Percentiles rank a stretch among this genome's conserved stretches.
Evolutionary conservation across 139 green algal species (phyloP).

Genomic region (Volvox africanus): DNA sequence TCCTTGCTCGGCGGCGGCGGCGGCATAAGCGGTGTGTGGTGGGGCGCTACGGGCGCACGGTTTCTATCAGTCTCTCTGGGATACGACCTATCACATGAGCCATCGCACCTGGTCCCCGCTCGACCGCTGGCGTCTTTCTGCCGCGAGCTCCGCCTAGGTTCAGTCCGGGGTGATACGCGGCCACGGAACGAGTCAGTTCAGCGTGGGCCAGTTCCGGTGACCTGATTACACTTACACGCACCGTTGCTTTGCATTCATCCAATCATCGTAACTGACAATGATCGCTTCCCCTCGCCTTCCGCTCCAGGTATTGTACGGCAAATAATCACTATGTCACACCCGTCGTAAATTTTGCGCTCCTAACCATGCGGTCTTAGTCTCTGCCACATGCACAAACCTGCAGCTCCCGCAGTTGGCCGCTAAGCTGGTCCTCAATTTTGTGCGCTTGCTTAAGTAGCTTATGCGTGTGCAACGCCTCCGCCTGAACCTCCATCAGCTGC

Average conservation of each 20-base stretch:
- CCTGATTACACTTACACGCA: too few species aligned
- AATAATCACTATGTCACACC: background rate
- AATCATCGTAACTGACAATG: background rate
- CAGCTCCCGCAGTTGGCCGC: conserved; percentile 17
- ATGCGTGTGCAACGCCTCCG: conserved; percentile 26
- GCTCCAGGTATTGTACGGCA: background rate
- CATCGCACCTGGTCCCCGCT: background rate
- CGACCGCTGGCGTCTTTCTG: background rate
- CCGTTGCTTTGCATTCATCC: too few species aligned
- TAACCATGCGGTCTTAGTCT: too few species aligned
- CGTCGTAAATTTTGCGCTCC: too few species aligned
- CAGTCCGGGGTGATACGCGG: background rate
- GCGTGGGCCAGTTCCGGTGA: too few species aligned
- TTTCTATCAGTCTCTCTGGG: background rate
- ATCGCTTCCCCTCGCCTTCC: background rate
- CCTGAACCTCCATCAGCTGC: conserved; percentile 29
- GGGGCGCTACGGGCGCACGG: too few species aligned
- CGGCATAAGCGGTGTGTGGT: too few species aligned
- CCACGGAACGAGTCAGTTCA: too few species aligned
- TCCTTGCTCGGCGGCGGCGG: too few species aligned
- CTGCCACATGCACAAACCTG: background rate
- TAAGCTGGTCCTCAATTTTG: conserved; percentile 50
- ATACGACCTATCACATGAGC: background rate
- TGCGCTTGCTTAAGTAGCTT: conserved; percentile 44
- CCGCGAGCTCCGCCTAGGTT: background rate